These are phyloP conservation scores for Rhynchosporium agropyri DNA, from an alignment of 2,329 filamentous ascomycete genomes.

Conservation along the genomic window DNA sequence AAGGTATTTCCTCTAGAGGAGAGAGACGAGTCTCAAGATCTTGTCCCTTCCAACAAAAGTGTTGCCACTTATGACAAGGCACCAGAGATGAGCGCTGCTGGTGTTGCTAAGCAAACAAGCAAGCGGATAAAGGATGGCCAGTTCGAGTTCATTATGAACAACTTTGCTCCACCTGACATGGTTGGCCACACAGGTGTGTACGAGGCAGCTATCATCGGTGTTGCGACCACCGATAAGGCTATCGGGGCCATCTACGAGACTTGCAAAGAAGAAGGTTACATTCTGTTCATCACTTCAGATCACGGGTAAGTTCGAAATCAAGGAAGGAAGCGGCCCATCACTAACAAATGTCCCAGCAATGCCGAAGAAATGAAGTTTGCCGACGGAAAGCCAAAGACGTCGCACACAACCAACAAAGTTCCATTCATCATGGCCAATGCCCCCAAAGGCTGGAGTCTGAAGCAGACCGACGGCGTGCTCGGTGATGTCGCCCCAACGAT, in stretches of 20 bases:
- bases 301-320: slow-evolving; percentile 65
- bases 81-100: slow-evolving; percentile 93
- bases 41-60: slow-evolving; percentile 83
- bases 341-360: slow-evolving; percentile 54
- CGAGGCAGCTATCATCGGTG: slow-evolving; percentile 85
- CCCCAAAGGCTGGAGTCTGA: slow-evolving; percentile 83
- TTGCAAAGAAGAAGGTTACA: slow-evolving; percentile 90
- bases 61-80: slow-evolving; percentile 94
- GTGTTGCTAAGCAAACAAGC: slow-evolving; percentile 83
- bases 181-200: slow-evolving; percentile 98
- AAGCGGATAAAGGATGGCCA: slow-evolving; percentile 84
- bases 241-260: slow-evolving; percentile 91
- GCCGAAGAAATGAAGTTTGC: slow-evolving; percentile 99
- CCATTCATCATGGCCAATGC: slow-evolving; percentile 98
- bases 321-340: slow-evolving; percentile 21
- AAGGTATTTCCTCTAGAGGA: slow-evolving; percentile 92
- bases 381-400: slow-evolving; percentile 96
- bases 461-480: slow-evolving; percentile 78
- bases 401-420: slow-evolving; percentile 96
- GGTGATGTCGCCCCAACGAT: slow-evolving; percentile 97
- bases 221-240: slow-evolving; percentile 85
- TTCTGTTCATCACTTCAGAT: slow-evolving; percentile 93
- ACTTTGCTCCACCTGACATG: slow-evolving; percentile 99
- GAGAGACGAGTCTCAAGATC: slow-evolving; percentile 77
- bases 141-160: slow-evolving; percentile 99